Evolutionary conservation across 176 grass and related monocot species (phyloP), one percentile per base, ranked within the genome.

Genomic region (Triticum dicoccoides): DNA sequence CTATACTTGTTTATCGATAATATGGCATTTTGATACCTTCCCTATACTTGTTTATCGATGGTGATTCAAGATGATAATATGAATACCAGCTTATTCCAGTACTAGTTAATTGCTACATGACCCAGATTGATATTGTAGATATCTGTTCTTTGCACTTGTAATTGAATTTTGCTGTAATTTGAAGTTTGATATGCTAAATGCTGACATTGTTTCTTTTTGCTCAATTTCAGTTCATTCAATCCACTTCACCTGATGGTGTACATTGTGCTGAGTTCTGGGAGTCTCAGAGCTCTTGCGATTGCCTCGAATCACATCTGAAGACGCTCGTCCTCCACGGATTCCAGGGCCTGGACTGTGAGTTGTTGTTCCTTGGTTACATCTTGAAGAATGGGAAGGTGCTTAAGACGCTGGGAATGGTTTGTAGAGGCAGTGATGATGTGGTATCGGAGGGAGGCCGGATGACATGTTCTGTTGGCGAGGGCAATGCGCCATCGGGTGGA

Each of bases 261-360:
- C 29, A 51, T 51, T 58, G 34, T 24, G 3, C 52, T 18, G 77
- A 72, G 34, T 45, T 75, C 61, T 89, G 88, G 87, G 9, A 81
- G 5, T 56, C 49, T 44, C 11, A 1, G 44, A 24, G 24, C 71
- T 52, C 77, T 34, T 47, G 45, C 5, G 24, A 89, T 35, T 89
- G 88, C 77, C 69, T 89, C 6, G 29, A 30, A 30, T 81, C 24
- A 11, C 88, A 89, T 47, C 82, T 89, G 33, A 44, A 85, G 82
- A 89, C 61, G 2, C 27, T 89, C 0, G 51, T 80, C 12, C 5
- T 75, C 69, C 34, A 89, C 18, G 82, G 82, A 7, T 34, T 7
- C 24, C 0, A 1, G 1, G 9, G 12, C 7, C 21, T 56, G 69
- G 5, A 32, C 47, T 18, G 85, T 35, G 87, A 56, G 45, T 1